Conservation (phyloP, 73 alveolate genomes). For the Paramecium biaurelia region DNA sequence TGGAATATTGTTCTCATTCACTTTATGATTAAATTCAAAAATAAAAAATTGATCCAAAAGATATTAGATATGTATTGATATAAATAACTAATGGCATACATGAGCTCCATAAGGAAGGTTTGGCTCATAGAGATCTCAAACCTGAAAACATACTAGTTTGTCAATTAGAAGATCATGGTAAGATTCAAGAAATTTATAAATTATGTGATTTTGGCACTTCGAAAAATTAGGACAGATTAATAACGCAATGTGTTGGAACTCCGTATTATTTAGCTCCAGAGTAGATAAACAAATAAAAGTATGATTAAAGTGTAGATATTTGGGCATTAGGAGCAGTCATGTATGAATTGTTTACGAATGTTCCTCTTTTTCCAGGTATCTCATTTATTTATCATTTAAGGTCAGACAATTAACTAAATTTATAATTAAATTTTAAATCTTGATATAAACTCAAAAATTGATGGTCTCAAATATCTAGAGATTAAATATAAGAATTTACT, state of each 20-base stretch:
- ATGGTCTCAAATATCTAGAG: neutral
- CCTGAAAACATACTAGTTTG: conserved; percentile 16
- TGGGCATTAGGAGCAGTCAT: conserved; percentile 25
- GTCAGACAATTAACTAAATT: neutral
- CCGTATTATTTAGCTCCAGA: conserved; percentile 39
- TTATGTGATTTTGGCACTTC: conserved; percentile 1
- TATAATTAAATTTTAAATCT: neutral
- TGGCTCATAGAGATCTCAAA: conserved; percentile 36
- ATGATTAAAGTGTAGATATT: neutral
- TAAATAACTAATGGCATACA: neutral
- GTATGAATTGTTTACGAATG: conserved; percentile 1
- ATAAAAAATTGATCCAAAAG: neutral
- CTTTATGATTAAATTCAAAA: neutral
- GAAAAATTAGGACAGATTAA: neutral
- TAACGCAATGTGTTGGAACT: neutral
- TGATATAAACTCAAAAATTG: neutral
- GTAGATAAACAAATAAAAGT: neutral
- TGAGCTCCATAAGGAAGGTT: neutral
- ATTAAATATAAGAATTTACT: neutral
- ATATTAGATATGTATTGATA: neutral
- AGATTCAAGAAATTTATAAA: neutral
- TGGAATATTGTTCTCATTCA: neutral
- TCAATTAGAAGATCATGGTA: neutral
- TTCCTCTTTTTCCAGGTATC: neutral
- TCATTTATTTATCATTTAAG: neutral